Conservation (phyloP, 768 basidiomycete genomes). For the Austroboletus eburneus region DNA sequence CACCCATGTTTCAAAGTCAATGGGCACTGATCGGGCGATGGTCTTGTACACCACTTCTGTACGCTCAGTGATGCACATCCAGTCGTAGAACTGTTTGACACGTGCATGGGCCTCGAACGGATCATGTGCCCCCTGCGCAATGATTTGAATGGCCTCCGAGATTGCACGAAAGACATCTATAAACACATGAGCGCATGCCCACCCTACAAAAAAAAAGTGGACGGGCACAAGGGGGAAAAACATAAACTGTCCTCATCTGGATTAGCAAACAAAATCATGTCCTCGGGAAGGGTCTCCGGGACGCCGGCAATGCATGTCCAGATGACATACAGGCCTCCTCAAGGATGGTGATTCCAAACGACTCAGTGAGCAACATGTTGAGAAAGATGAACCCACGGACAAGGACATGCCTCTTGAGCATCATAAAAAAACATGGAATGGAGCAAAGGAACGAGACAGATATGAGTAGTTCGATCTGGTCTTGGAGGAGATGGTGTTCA, state of each 20-base stretch:
- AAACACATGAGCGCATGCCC: too few species aligned
- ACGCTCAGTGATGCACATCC: slow-evolving; percentile 72
- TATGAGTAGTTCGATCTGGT: slow-evolving; percentile 87
- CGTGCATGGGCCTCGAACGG: slow-evolving; percentile 72
- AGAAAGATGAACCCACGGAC: slow-evolving; percentile 85
- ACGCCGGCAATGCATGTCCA: slow-evolving; percentile 93
- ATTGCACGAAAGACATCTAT: slow-evolving; percentile 84
- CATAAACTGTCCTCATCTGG: slow-evolving; percentile 85
- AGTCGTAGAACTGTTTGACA: slow-evolving; percentile 81
- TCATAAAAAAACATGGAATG: accelerated
- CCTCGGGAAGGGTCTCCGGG: slow-evolving; percentile 87
- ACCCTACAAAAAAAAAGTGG: too few species aligned
- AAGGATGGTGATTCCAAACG: slow-evolving; percentile 96
- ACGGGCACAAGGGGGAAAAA: not conserved
- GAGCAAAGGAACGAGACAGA: slow-evolving; percentile 43
- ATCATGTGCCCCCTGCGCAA: slow-evolving; percentile 66
- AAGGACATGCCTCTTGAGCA: slow-evolving; percentile 55
- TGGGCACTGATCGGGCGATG: slow-evolving; percentile 56
- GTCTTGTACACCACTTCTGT: slow-evolving; percentile 81
- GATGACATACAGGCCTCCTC: slow-evolving; percentile 94
- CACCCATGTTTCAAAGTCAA: slow-evolving; percentile 77
- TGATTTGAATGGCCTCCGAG: slow-evolving; percentile 70
- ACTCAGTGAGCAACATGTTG: slow-evolving; percentile 93
- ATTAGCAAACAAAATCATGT: slow-evolving; percentile 93
- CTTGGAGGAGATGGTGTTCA: slow-evolving; percentile 85